Base-by-base conservation (phyloP, 2,329 filamentous ascomycete species). In the Cladobotryum protrusum region DNA sequence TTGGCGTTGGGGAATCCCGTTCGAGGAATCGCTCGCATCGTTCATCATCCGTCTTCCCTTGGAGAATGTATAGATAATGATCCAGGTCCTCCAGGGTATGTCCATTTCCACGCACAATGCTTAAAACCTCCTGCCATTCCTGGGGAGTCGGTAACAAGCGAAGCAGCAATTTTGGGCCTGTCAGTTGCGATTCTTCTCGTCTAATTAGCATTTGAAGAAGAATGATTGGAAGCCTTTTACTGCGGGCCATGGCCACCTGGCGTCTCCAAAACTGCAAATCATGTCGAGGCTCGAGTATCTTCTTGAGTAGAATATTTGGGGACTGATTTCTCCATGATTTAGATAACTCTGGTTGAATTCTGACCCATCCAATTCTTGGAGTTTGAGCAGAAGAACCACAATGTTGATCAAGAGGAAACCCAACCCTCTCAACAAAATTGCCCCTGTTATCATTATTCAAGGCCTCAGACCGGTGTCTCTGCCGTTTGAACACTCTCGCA, bases 121-220 rank as follows among this genome's bases (percentile, higher is more conserved):
- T 24, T 46, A 65, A 54, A 12, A 61, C 49, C 9, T 41, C 48
- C 17, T 58, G 36, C 60, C 59, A 65, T 48, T 62, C 49, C 12
- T 46, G 14, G 5, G 57, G 39, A 5, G 50, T 51, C 8, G 65
- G 64, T 5, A 69, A 53, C 4, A 64, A 39, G 9, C 56, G 39
- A 2, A 59, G 48, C 12, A 67, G 45, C 14, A 56, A 46, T 19
- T 49, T 48, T 11, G 54, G 50, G 5, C 41, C 49, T 1, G 44
- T 47, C 12, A 59, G 49, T 14, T 53, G 54, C 7, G 42, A 48
- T 14, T 52, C 54, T 34, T 59, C 54, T 37, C 54, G 55, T 49
- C 61, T 60, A 37, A 68, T 53, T 18, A 61, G 45, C 56, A 63
- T 59, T 39, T 68, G 66, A 37, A 68, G 52, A 24, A 68, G 51